These are phyloP conservation scores for Syzygium grande DNA, from an alignment of 345 rosid genomes.

Conservation along the genomic window DNA sequence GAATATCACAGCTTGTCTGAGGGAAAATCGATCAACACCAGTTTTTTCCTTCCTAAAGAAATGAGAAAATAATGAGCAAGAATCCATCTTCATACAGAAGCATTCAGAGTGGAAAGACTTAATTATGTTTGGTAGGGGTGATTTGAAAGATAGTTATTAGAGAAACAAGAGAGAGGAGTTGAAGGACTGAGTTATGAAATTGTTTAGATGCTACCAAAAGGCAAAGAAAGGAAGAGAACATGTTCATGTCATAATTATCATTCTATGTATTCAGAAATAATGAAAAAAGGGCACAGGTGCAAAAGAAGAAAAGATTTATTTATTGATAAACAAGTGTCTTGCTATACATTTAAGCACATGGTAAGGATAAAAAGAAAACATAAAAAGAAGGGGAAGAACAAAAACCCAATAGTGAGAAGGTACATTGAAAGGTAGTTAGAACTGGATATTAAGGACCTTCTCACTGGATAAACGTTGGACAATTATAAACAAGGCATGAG, in stretches of 20 bases:
- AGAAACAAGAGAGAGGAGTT: background rate
- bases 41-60: conserved; percentile 71
- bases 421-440: background rate
- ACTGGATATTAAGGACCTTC: background rate
- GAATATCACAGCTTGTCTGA: conserved; percentile 96
- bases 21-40: conserved; percentile 83
- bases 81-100: background rate
- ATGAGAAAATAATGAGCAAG: background rate
- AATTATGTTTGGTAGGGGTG: background rate
- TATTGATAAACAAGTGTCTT: background rate
- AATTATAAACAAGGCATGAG: background rate
- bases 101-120: background rate
- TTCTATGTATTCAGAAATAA: background rate
- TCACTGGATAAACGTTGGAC: background rate
- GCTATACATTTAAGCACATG: background rate
- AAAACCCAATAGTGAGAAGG: background rate
- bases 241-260: background rate
- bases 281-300: background rate
- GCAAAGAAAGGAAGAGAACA: background rate
- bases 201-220: background rate
- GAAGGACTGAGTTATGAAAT: background rate
- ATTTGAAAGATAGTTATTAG: background rate
- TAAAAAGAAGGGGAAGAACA: background rate
- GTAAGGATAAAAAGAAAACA: background rate
- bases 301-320: background rate